phyloP scores from a whole-genome alignment of 495 filamentous ascomycete genomes.

The Tetracladium setigerum region DNA sequence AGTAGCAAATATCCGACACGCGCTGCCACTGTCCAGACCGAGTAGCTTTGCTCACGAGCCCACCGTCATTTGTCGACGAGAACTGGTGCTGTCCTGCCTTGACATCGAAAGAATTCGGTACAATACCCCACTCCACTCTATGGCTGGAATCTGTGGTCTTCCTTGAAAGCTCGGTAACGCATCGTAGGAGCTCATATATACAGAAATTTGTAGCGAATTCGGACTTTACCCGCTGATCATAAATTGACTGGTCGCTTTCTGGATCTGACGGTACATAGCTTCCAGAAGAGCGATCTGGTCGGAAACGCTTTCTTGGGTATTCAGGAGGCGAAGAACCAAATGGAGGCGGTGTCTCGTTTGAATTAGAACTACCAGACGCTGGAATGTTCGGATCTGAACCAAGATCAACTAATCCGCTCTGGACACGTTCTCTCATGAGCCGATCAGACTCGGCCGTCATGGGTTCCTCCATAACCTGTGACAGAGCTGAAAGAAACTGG shows the following conservation, averaged over 20 bases:
- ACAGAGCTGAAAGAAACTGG: constrained; percentile 1
- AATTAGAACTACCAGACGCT: constrained; percentile 1
- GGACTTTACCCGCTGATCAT: constrained; percentile 4
- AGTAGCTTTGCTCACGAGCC: not conserved
- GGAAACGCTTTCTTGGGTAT: constrained; percentile 10
- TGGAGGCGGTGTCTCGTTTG: not conserved
- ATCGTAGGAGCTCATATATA: constrained; percentile 2
- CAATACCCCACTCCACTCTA: constrained; percentile 1
- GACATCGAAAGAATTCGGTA: constrained; percentile 1
- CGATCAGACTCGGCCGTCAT: not conserved
- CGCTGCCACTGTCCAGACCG: constrained; percentile 1
- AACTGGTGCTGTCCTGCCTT: not conserved
- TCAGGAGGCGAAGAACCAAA: constrained; percentile 6
- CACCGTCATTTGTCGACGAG: constrained; percentile 5
- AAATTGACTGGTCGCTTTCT: constrained; percentile 6
- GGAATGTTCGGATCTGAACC: not conserved
- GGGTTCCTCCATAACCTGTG: not conserved
- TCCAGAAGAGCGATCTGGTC: not conserved
- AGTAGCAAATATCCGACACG: not conserved
- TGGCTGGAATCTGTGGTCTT: not conserved
- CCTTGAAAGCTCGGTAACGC: constrained; percentile 5
- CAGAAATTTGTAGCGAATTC: constrained; percentile 4
- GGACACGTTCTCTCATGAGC: constrained; percentile 1
- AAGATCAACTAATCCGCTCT: not conserved
- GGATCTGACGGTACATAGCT: constrained; percentile 2